Conservation (phyloP, 2,329 filamentous ascomycete species). For the Clarireedia paspali region DNA sequence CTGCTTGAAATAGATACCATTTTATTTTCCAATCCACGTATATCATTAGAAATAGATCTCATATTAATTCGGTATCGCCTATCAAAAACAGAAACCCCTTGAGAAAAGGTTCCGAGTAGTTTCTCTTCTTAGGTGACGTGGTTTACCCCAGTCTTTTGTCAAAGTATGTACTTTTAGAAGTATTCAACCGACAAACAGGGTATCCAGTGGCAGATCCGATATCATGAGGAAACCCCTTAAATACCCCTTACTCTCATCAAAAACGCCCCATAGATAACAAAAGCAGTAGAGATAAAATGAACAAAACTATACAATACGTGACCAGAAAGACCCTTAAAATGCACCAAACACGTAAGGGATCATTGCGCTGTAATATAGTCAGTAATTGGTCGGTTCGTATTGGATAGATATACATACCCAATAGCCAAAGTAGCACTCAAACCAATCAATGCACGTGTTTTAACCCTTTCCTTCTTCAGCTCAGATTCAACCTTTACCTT, state of each 20-base stretch:
- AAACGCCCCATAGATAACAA: constrained; percentile 12
- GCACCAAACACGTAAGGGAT: constrained; percentile 29
- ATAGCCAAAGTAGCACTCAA: constrained; percentile 80
- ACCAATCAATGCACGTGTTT: constrained; percentile 77
- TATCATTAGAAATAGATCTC: neutral
- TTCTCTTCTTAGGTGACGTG: neutral
- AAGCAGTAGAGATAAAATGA: constrained; percentile 7
- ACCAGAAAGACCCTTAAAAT: constrained; percentile 15
- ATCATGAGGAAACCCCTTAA: constrained; percentile 5
- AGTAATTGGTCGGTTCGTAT: constrained; percentile 7
- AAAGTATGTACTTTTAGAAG: constrained; percentile 14
- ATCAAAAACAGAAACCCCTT: constrained; percentile 5
- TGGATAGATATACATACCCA: constrained; percentile 58
- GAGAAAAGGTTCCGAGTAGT: neutral
- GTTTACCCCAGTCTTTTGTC: constrained; percentile 9
- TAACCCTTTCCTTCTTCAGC: constrained; percentile 76
- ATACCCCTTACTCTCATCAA: constrained; percentile 8
- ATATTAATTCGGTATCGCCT: constrained; percentile 8
- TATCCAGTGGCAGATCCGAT: constrained; percentile 18
- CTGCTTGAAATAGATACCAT: too few species aligned
- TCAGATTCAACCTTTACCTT: constrained; percentile 69
- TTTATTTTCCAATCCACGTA: too few species aligned
- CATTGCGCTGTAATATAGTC: constrained; percentile 23
- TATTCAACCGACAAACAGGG: constrained; percentile 14
- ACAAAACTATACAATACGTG: constrained; percentile 9